These are phyloP conservation scores for Austroboletus eburneus DNA, from an alignment of 768 basidiomycete species.

Conservation along the genomic window DNA sequence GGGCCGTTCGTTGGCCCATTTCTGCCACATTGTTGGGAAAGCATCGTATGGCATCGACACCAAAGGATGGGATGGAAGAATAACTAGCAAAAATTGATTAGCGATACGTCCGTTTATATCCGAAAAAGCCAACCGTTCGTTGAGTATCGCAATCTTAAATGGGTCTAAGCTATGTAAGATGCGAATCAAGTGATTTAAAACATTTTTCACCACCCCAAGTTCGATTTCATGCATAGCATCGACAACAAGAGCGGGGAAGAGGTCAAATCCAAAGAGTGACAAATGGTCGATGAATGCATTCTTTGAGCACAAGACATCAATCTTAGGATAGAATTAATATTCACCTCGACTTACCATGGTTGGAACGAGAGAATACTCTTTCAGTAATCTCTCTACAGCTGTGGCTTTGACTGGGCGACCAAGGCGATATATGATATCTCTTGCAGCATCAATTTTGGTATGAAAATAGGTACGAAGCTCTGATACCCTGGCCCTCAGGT, in stretches of 20 bases:
- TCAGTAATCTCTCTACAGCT: conserved; percentile 1
- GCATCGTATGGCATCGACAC: conserved; percentile 29
- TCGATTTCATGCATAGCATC: not conserved
- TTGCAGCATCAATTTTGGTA: conserved; percentile 1
- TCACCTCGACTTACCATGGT: conserved; percentile 22
- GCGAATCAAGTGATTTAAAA: not conserved
- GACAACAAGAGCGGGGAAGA: not conserved
- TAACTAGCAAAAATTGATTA: not conserved
- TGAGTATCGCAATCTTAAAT: not conserved
- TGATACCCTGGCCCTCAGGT: conserved; percentile 3
- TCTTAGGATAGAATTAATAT: not conserved
- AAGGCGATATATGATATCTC: conserved; percentile 4
- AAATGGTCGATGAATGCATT: not conserved
- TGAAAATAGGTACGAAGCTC: conserved; percentile 1
- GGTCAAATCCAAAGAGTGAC: not conserved
- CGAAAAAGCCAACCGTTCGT: not conserved
- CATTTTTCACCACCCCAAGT: not conserved
- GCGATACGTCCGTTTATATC: not conserved
- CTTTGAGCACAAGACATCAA: conserved; percentile 22
- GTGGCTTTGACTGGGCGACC: conserved; percentile 6
- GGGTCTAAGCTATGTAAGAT: not conserved
- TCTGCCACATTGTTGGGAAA: conserved; percentile 35
- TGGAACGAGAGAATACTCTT: conserved; percentile 6
- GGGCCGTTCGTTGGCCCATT: conserved; percentile 30
- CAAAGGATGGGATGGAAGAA: conserved; percentile 13